phyloP scores from a whole-genome alignment of 2,329 filamentous ascomycete species.

The Aureobasidium sp. region DNA sequence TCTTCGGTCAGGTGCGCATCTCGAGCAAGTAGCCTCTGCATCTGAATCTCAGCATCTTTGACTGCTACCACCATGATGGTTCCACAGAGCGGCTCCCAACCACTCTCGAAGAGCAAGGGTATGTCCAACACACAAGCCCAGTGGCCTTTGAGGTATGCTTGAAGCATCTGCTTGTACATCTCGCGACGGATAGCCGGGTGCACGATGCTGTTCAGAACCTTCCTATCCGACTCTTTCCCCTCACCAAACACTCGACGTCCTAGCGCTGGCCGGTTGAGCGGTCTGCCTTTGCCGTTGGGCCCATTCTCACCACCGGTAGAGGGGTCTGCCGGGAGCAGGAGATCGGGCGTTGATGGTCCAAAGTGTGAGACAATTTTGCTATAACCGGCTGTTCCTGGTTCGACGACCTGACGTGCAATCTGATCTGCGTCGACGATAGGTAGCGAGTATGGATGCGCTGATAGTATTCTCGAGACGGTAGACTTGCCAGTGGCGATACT shows the following conservation, averaged over 20 bases:
- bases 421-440: conserved; percentile 92
- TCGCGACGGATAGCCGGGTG: conserved; percentile 81
- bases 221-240: conserved; percentile 63
- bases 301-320: conserved; percentile 40
- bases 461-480: conserved; percentile 79
- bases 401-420: conserved; percentile 85
- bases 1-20: conserved; percentile 73
- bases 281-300: conserved; percentile 53
- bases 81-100: conserved; percentile 77
- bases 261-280: conserved; percentile 77
- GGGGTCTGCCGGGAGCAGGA: conserved; percentile 56
- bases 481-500: conserved; percentile 98
- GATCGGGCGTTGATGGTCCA: conserved; percentile 70
- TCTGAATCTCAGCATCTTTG: conserved; percentile 69
- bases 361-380: conserved; percentile 75
- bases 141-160: conserved; percentile 62
- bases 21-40: conserved; percentile 63
- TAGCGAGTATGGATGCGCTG: conserved; percentile 69
- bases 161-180: conserved; percentile 68
- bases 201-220: conserved; percentile 77
- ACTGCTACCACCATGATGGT: conserved; percentile 83
- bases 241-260: conserved; percentile 81
- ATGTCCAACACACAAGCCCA: conserved; percentile 93
- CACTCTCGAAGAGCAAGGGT: conserved; percentile 81
- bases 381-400: conserved; percentile 82